Evolutionary conservation across 345 rosid genomes (phyloP).

Genomic region (Lepidium aucheri): DNA sequence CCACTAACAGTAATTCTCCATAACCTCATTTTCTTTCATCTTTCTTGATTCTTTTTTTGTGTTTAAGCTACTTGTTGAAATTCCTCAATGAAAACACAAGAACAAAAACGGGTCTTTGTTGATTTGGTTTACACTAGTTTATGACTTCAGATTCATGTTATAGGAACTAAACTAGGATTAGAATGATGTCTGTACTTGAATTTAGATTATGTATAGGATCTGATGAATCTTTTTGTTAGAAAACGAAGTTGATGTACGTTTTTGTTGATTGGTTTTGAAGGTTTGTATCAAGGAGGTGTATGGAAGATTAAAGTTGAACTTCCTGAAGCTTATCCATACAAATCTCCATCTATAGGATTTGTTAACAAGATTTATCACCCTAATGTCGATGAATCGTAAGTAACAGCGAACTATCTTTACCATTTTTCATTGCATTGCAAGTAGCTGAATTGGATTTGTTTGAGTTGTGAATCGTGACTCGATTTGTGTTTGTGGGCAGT

Average conservation of each 20-base stretch:
- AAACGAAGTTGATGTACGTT: not conserved
- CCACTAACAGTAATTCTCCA: slow-evolving; percentile 45
- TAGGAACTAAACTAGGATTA: not conserved
- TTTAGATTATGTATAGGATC: not conserved
- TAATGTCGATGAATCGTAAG: slow-evolving; percentile 67
- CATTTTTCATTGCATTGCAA: not conserved
- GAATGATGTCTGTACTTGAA: not conserved
- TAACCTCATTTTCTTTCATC: not conserved
- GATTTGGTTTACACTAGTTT: not conserved
- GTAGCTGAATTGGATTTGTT: not conserved
- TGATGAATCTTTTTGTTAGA: not conserved
- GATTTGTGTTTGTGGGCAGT: slow-evolving; percentile 30
- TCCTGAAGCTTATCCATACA: slow-evolving; percentile 88
- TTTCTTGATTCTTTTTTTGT: not conserved
- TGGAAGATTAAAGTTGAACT: slow-evolving; percentile 92
- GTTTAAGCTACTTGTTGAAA: slow-evolving; percentile 17
- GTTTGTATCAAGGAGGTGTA: slow-evolving; percentile 84
- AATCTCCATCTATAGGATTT: slow-evolving; percentile 54
- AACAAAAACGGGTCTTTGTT: not conserved
- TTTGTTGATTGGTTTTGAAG: slow-evolving; percentile 33
- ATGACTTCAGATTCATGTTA: not conserved
- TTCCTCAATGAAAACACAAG: not conserved
- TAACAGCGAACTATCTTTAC: not conserved
- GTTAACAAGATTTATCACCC: slow-evolving; percentile 78
- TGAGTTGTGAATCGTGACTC: not conserved